These are phyloP conservation scores for Tulasnella sp. DNA, from an alignment of 768 basidiomycete species.

Conservation along the genomic window DNA sequence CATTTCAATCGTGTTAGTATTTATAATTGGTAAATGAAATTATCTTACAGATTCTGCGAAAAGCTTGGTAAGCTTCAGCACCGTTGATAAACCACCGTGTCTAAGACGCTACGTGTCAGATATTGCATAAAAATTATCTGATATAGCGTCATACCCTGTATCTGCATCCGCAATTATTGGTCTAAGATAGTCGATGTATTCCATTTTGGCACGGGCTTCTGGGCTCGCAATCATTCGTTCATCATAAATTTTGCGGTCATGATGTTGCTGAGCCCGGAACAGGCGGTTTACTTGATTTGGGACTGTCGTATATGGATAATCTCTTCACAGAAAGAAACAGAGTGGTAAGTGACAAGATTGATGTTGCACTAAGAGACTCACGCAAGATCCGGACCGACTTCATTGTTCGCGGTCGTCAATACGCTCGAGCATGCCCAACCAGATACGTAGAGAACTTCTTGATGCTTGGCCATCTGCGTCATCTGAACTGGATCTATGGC, in stretches of 20 bases:
- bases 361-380: constrained; percentile 21
- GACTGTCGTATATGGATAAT: constrained; percentile 93
- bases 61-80: constrained; percentile 88
- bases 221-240: constrained; percentile 56
- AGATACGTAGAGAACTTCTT: constrained; percentile 82
- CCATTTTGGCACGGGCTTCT: constrained; percentile 54
- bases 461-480: constrained; percentile 83
- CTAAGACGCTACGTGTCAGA: constrained; percentile 29
- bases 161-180: constrained; percentile 93
- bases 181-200: constrained; percentile 74
- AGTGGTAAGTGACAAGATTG: background rate
- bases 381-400: constrained; percentile 89
- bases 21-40: background rate
- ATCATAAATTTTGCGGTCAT: constrained; percentile 88
- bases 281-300: constrained; percentile 90
- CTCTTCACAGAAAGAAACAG: constrained; percentile 32
- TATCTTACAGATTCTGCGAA: constrained; percentile 75
- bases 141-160: constrained; percentile 51
- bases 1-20: background rate
- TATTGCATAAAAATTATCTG: too few relatives aligned
- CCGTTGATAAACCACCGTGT: constrained; percentile 82
- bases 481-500: constrained; percentile 89
- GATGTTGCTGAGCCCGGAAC: constrained; percentile 81
- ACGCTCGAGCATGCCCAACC: constrained; percentile 85
- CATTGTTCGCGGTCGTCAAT: constrained; percentile 79